These are phyloP conservation scores for Ustilago esculenta DNA, from an alignment of 1,284 basidiomycete genomes.

Conservation along the genomic window DNA sequence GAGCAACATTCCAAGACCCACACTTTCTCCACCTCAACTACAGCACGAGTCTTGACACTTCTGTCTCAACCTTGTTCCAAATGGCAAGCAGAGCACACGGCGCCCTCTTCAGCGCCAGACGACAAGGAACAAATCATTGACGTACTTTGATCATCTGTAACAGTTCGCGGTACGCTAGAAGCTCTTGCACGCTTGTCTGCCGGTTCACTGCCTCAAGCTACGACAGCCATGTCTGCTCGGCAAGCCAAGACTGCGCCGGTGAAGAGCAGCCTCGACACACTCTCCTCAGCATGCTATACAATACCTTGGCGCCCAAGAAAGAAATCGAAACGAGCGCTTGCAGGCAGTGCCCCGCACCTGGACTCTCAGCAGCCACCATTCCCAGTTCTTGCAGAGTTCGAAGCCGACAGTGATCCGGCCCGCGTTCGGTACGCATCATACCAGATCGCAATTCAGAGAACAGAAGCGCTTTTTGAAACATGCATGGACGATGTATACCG, in stretches of 20 bases:
- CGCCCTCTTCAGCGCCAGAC: too few species aligned
- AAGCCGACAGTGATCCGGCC: slow-evolving; percentile 31
- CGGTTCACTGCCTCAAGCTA: not conserved
- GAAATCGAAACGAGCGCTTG: slow-evolving; percentile 6
- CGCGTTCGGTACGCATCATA: slow-evolving; percentile 35
- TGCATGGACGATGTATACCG: slow-evolving; percentile 35
- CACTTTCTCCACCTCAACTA: slow-evolving; percentile 12
- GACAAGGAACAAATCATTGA: too few species aligned
- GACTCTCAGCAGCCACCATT: slow-evolving; percentile 12
- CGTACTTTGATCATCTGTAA: too few species aligned
- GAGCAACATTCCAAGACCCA: slow-evolving; percentile 2
- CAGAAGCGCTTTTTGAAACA: slow-evolving; percentile 30
- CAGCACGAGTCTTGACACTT: too few species aligned
- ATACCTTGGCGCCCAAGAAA: slow-evolving; percentile 45
- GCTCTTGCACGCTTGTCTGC: too few species aligned
- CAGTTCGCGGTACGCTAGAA: too few species aligned
- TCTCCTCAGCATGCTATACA: slow-evolving; percentile 48
- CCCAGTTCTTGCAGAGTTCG: slow-evolving; percentile 36
- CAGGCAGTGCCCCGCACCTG: not conserved
- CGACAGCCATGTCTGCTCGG: slow-evolving; percentile 14
- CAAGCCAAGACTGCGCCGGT: slow-evolving; percentile 14
- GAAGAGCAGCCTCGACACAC: slow-evolving; percentile 22
- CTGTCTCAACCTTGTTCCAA: too few species aligned
- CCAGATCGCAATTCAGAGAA: slow-evolving; percentile 27
- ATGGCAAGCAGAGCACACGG: too few species aligned